Evolutionary conservation across 768 basidiomycete genomes (phyloP).

Genomic region (Tricholoma terreum): DNA sequence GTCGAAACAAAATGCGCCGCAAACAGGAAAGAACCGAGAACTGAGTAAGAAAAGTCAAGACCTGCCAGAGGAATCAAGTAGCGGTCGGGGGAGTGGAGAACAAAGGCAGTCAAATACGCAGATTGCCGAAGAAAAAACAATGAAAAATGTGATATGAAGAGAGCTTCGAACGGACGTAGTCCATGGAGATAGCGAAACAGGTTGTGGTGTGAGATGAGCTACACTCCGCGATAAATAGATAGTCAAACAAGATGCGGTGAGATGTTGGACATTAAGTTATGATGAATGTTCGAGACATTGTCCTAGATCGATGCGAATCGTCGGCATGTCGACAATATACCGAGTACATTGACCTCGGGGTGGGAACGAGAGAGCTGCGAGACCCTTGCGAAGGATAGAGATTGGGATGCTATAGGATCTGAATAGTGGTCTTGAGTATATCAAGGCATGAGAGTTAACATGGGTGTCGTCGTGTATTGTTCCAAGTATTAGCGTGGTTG

Average conservation of each 20-base stretch:
- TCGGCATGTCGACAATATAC: neutral
- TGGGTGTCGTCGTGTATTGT: slow-evolving; percentile 11
- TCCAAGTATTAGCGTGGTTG: slow-evolving; percentile 5
- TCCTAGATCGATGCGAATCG: slow-evolving; percentile 6
- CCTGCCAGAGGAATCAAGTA: neutral
- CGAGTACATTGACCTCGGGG: neutral
- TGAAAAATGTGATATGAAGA: slow-evolving; percentile 7
- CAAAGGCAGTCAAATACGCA: neutral
- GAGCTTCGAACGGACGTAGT: slow-evolving; percentile 12
- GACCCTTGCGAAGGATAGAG: slow-evolving; percentile 12
- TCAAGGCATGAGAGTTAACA: slow-evolving; percentile 9
- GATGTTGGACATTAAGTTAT: slow-evolving; percentile 9
- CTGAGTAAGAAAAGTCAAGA: neutral
- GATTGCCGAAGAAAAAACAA: neutral
- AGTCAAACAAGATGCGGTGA: slow-evolving; percentile 14
- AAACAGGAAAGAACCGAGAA: neutral
- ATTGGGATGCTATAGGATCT: slow-evolving; percentile 21
- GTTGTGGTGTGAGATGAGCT: slow-evolving; percentile 16
- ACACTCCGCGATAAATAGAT: slow-evolving; percentile 23
- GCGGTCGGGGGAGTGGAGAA: neutral
- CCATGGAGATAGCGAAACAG: slow-evolving; percentile 22
- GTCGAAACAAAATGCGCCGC: neutral
- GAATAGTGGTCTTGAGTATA: slow-evolving; percentile 13
- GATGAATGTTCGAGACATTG: slow-evolving; percentile 4
- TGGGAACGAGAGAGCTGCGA: slow-evolving; percentile 3